phyloP scores from a whole-genome alignment of 805 yeast species.

The Alloascoidea africana region DNA sequence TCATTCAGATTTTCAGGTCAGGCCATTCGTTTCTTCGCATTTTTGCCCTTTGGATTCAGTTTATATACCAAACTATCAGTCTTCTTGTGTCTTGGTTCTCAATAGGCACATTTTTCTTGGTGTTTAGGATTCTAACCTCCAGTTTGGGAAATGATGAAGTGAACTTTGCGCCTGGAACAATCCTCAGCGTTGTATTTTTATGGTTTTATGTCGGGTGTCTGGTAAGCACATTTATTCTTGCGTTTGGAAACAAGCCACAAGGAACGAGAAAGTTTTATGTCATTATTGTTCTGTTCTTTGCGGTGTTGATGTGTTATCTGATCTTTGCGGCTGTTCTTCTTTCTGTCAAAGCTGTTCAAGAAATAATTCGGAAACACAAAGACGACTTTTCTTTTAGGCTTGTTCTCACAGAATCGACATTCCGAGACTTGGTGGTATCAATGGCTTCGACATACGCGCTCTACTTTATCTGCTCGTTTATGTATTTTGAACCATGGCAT shows the following conservation, averaged over 20 bases:
- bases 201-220: slow-evolving; percentile 78
- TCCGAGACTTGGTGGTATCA: slow-evolving; percentile 81
- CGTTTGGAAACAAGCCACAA: slow-evolving; percentile 88
- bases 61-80: slow-evolving; percentile 59
- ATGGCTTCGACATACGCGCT: slow-evolving; percentile 71
- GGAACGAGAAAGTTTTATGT: slow-evolving; percentile 75
- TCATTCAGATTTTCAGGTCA: slow-evolving; percentile 61
- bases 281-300: slow-evolving; percentile 65
- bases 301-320: slow-evolving; percentile 79
- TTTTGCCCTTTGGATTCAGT: slow-evolving; percentile 59
- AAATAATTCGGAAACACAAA: slow-evolving; percentile 29
- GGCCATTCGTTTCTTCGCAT: slow-evolving; percentile 56
- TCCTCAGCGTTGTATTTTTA: slow-evolving; percentile 61
- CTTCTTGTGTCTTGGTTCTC: slow-evolving; percentile 87
- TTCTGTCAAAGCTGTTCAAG: slow-evolving; percentile 56
- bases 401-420: slow-evolving; percentile 51
- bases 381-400: slow-evolving; percentile 22
- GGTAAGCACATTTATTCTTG: slow-evolving; percentile 73
- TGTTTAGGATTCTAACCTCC: slow-evolving; percentile 74
- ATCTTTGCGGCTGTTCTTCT: slow-evolving; percentile 78
- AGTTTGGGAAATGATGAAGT: slow-evolving; percentile 53
- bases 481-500: slow-evolving; percentile 86
- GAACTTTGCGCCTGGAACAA: slow-evolving; percentile 56
- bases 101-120: slow-evolving; percentile 76
- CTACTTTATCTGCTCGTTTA: slow-evolving; percentile 61